Evolutionary conservation across 441 rosid genomes (phyloP).

Genomic region (Populus trichocarpa): DNA sequence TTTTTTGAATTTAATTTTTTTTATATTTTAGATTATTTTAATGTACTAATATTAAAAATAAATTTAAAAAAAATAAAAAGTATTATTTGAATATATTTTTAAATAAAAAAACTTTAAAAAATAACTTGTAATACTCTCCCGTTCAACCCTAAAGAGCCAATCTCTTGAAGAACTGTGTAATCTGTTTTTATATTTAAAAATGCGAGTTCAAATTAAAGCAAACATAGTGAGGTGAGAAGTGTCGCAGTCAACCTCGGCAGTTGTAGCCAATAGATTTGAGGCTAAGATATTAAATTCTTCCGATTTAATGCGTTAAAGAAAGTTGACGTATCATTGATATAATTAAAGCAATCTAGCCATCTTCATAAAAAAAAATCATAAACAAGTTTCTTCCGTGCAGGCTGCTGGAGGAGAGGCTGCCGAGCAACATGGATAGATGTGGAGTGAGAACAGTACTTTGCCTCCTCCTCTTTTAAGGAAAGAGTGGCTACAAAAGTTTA

Average conservation of each 20-base stretch:
- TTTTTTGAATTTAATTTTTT: too few relatives aligned
- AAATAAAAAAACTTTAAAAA: too few relatives aligned
- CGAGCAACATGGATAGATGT: background rate
- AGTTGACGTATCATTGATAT: too few relatives aligned
- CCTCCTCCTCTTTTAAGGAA: slow-evolving; percentile 8
- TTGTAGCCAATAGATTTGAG: background rate
- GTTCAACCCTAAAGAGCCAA: background rate
- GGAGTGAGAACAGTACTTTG: background rate
- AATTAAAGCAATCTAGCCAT: background rate
- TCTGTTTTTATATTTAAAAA: background rate
- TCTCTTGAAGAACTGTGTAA: background rate
- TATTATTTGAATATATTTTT: too few relatives aligned
- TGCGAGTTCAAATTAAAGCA: background rate
- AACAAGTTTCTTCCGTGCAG: background rate
- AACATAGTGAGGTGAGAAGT: background rate
- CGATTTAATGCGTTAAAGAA: too few relatives aligned
- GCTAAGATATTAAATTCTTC: background rate
- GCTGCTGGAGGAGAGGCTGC: background rate
- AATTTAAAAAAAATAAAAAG: too few relatives aligned
- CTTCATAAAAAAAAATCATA: background rate
- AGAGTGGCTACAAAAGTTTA: background rate
- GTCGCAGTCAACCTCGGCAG: background rate
- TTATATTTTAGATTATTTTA: too few relatives aligned
- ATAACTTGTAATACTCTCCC: too few relatives aligned
- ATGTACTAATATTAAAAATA: too few relatives aligned